Base-by-base conservation (phyloP, 116 monocot species). In the Posidonia oceanica region DNA sequence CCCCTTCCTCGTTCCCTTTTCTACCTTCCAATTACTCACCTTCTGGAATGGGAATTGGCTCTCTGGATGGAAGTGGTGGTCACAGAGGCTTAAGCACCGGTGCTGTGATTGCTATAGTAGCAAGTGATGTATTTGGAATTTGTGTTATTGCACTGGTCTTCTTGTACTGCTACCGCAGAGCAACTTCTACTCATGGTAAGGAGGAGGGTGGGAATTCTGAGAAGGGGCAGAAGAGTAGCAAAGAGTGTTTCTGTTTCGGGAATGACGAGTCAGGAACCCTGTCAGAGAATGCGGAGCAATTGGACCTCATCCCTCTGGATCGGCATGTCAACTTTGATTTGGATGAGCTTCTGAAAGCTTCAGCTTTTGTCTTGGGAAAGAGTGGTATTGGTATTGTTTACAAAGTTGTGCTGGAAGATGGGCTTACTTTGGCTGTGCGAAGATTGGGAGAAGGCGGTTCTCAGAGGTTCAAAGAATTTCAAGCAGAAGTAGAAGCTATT, bases 361-460 rank as follows among this genome's bases (percentile, higher is more conserved):
- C 86, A 0, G 90, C 90, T n/a, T 81, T 84, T 63, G 84, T 90
- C 29, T 52, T 90, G 64, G 90, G 90, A 22, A 90, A 90, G 71
- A 86, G 84, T 39, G 73, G 79, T 61, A 75, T 86, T 1, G 90
- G 90, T 14, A 90, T 90, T 61, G 79, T 86, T n/a, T 90, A 90
- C 72, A 90, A 82, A 68, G 86, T 90, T 67, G 83, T 86, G 72
- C 73, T 84, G n/a, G 90, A 86, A 36, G 81, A 73, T 68, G 90
- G 84, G 29, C 72, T 82, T 1, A 81, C 74, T 41, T 81, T 93
- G 78, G 86, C 84, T 16, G 88, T 88, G 66, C 55, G 89, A 59
- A 82, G 89, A 61, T 63, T 93, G 53, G 93, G 93, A 15, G 93
- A 88, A 77, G 89, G 89, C 36, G 86, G 93, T 15, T 88, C 81